Evolutionary conservation across 306 rosid genomes (phyloP).

Genomic region (Casuarina cunninghamiana): DNA sequence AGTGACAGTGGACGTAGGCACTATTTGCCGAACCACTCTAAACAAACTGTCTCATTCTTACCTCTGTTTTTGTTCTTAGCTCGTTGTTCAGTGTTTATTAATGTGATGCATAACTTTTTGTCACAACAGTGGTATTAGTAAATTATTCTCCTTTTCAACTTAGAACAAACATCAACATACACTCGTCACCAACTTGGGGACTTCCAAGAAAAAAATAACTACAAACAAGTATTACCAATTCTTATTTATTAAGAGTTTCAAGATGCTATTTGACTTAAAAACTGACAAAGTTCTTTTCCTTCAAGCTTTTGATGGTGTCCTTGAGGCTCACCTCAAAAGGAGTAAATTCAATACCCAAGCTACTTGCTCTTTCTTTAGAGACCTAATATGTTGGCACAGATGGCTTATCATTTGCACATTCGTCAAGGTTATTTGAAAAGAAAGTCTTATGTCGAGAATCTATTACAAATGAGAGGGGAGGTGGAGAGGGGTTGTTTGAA

Average conservation of each 20-base stretch:
- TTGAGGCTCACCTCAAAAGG: slow-evolving; percentile 53
- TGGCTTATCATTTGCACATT: slow-evolving; percentile 62
- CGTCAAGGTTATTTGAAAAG: slow-evolving; percentile 23
- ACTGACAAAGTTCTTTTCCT: slow-evolving; percentile 49
- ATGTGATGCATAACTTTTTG: no score
- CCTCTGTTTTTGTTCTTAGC: no score
- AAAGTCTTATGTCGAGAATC: not conserved
- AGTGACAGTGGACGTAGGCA: no score
- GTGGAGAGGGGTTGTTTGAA: no score
- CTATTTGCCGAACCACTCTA: no score
- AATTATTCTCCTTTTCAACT: no score
- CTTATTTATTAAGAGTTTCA: not conserved
- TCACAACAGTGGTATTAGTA: no score
- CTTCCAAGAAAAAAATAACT: not conserved
- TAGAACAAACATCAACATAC: no score
- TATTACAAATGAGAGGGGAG: not conserved
- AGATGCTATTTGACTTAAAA: slow-evolving; percentile 32
- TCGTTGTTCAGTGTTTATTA: no score
- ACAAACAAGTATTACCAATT: not conserved
- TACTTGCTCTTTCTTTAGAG: slow-evolving; percentile 62
- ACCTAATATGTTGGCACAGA: slow-evolving; percentile 44
- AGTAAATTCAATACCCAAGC: slow-evolving; percentile 64
- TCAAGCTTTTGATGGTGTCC: slow-evolving; percentile 74
- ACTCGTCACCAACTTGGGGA: no score
- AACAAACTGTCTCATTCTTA: no score